Conservation (phyloP, 2,329 filamentous ascomycete species). For the Ceratocystis cacaofunesta region DNA sequence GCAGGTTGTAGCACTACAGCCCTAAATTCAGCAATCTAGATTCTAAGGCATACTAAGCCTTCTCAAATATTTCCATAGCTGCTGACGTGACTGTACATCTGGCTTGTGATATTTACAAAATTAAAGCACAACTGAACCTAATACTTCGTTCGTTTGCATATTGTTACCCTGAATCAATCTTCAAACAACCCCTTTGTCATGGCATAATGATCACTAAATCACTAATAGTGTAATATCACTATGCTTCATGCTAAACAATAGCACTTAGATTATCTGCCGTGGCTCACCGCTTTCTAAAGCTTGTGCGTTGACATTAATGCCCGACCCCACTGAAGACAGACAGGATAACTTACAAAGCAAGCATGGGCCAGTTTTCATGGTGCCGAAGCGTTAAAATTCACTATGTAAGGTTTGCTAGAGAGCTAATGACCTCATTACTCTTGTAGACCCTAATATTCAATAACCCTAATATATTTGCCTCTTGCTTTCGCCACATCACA, state of each 20-base stretch:
- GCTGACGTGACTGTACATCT: neutral
- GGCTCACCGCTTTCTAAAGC: neutral
- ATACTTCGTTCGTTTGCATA: neutral
- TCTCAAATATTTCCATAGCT: neutral
- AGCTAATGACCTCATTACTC: too few relatives aligned
- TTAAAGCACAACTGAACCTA: neutral
- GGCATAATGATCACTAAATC: neutral
- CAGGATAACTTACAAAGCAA: neutral
- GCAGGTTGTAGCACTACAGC: neutral
- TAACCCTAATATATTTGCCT: neutral
- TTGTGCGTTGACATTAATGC: neutral
- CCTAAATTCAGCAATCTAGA: neutral
- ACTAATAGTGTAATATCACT: neutral
- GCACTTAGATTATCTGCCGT: neutral
- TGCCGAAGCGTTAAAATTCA: neutral
- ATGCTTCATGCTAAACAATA: neutral
- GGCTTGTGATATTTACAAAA: neutral
- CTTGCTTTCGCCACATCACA: conserved; percentile 23
- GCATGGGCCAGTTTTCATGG: neutral
- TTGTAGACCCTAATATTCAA: too few relatives aligned
- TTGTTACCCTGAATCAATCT: neutral
- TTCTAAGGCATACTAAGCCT: neutral
- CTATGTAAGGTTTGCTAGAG: too few relatives aligned
- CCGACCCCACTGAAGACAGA: neutral
- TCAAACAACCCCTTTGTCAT: neutral